Evolutionary conservation across 2,329 filamentous ascomycete genomes (phyloP), one percentile per base, ranked within the genome.

Genomic region (Trichoderma citrinoviride): DNA sequence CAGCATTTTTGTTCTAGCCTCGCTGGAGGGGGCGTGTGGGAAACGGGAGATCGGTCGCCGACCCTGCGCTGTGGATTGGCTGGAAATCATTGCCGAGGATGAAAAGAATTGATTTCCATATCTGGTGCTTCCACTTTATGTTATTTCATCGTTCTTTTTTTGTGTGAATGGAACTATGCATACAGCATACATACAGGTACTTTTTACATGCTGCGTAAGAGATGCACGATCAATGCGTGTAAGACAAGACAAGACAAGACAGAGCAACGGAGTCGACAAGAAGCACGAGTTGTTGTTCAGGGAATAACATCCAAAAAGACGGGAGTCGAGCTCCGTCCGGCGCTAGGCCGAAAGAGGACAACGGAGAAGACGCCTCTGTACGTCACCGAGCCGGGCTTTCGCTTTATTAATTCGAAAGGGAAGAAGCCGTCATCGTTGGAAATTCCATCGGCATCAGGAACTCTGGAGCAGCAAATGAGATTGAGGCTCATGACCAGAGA

Each of bases 21-120:
- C 40, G 27, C 40, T n/a, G 40, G 58, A 43, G 55, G 49, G 49
- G 58, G 27, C 10, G 33, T 37, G 33, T 37, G 33, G n/a, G 49
- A 41, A 37, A 62, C 58, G 58, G 58, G 58, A 62, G 58, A 62
- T 62, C 58, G 25, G 58, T 54, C 49, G 58, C 58, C 58, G 58
- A 54, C 58, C 58, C 58, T 41, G 40, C 19, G 49, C 49, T 61
- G 47, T 29, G 19, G 8, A 15, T n/a, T 29, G 19, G 8, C 7
- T n/a, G 15, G 23, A 3, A 25, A 19, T 27, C 33, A 37, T 54
- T 62, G 33, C 58, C 58, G 49, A 62, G 58, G 58, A 46, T 21
- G 37, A 52, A n/a, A 8, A 25, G 14, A 19, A 52, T 10, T 29
- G 27, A 15, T 52, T 19, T 21, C 33, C 10, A 14, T 37, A 37